Percentiles rank a stretch among this genome's conserved stretches.
phyloP scores from a whole-genome alignment of 306 rosid species.

The Oxytropis ochrocephala region DNA sequence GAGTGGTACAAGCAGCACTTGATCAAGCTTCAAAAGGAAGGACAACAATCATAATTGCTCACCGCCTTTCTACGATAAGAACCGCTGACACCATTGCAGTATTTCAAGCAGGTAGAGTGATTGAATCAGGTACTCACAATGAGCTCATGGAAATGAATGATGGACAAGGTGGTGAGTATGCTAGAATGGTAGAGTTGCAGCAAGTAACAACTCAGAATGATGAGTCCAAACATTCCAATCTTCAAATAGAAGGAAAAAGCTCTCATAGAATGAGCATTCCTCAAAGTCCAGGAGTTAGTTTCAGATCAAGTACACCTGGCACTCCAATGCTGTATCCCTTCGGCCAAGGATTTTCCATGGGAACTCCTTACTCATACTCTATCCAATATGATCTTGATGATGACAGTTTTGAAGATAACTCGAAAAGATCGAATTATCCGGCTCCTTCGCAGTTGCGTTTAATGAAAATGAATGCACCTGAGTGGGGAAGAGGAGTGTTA shows the following conservation, averaged over 20 bases:
- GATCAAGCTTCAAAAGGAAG: constrained; percentile 88
- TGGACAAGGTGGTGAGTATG: constrained; percentile 63
- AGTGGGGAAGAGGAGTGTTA: constrained; percentile 60
- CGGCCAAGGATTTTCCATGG: constrained; percentile 60
- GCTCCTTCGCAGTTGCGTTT: constrained; percentile 71
- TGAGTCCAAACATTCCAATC: constrained; percentile 26
- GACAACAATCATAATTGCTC: constrained; percentile 75
- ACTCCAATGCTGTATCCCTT: constrained; percentile 46
- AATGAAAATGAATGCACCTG: constrained; percentile 76
- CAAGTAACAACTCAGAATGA: constrained; percentile 41
- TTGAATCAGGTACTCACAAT: constrained; percentile 63
- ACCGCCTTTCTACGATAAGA: constrained; percentile 63
- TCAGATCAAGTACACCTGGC: constrained; percentile 48
- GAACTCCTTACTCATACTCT: constrained; percentile 75
- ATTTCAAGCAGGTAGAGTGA: constrained; percentile 58
- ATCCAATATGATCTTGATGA: constrained; percentile 57
- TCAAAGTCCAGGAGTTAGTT: constrained; percentile 53
- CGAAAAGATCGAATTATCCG: constrained; percentile 32
- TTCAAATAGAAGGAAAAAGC: constrained; percentile 37
- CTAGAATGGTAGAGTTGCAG: constrained; percentile 74
- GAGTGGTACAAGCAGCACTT: constrained; percentile 73
- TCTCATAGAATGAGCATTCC: constrained; percentile 42
- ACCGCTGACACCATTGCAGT: constrained; percentile 55
- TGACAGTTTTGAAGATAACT: constrained; percentile 45
- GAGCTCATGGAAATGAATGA: constrained; percentile 51